Evolutionary conservation across 306 rosid species (phyloP), one percentile per base, ranked within the genome.

Genomic region (Luffa aegyptiaca): DNA sequence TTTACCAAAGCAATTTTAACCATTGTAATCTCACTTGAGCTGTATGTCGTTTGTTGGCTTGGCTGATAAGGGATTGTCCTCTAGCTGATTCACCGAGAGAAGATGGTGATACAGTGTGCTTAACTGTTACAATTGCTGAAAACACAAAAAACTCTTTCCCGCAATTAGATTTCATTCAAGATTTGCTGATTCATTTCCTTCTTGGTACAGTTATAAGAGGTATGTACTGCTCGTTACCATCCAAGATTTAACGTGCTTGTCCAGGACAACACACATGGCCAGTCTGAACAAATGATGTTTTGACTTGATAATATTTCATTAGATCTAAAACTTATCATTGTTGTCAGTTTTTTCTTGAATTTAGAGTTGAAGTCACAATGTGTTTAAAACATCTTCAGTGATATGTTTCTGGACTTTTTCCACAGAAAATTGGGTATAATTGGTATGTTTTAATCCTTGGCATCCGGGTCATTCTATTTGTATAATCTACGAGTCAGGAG

Each of bases 121-220:
- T 96, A 62, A 82, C 84, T 14, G 88, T 90, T 20, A 57, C 85
- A 59, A 21, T 95, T 53, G 82, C 84, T 71, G 94, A 91, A 75
- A 83, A 81, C 74, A 76, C 87, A 39, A 87, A 66, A 55, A 83
- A 81, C 76, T 58, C 88, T 45, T 73, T 73, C 33, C 49, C 86
- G 80, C 88, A 78, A 70, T 86, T 96, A 82, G 93, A 88, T 73
- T 63, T 41, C 51, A 86, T 90, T 83, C 91, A 77, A 52, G 90
- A 86, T 71, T 51, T 46, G n/a, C 53, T 96, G 88, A 84, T 91
- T 82, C 98, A 97, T 52, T 80, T 81, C 84, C 86, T 96, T 84
- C 91, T 93, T 14, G 85, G 83, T 71, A 84, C 89, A n/a, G 85
- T 88, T 65, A 81, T 93, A 71, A 87, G 90, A 90, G 99, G 99